A percentile compares a stretch with the other conserved stretches of the same genome.
Evolutionary conservation across 106 monocot species (phyloP).

Genomic region (Dendrobium catenatum): DNA sequence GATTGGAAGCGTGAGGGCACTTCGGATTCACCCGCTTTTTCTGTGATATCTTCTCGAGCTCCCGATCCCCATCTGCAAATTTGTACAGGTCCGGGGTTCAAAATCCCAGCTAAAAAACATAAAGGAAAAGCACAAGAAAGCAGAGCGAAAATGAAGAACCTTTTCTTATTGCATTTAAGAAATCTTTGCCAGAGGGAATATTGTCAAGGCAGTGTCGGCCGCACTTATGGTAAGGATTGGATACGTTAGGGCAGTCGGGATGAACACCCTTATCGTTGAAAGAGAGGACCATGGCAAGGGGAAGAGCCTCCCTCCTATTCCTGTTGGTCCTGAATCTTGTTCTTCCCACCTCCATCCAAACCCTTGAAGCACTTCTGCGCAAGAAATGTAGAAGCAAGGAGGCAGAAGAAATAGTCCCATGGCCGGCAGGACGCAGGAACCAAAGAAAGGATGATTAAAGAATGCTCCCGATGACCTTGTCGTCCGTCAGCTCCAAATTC

Average conservation of each 20-base stretch:
- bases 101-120: background rate
- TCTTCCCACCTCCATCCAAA: slow-evolving; percentile 2
- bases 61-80: slow-evolving; percentile 3
- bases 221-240: slow-evolving; percentile 12
- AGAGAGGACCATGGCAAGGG: slow-evolving; percentile 3
- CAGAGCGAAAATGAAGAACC: background rate
- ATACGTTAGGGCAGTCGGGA: slow-evolving; percentile 3
- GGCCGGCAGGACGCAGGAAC: background rate
- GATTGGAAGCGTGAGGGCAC: slow-evolving; percentile 7
- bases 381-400: background rate
- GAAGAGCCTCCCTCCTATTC: slow-evolving; percentile 5
- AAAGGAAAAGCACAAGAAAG: background rate
- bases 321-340: background rate
- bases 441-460: background rate
- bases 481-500: background rate
- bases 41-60: background rate
- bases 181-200: background rate
- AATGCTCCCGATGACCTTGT: background rate
- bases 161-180: background rate
- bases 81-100: background rate
- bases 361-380: background rate
- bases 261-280: slow-evolving; percentile 6
- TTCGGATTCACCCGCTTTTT: slow-evolving; percentile 1
- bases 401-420: background rate
- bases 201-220: slow-evolving; percentile 5